Evolutionary conservation across 768 basidiomycete genomes (phyloP), one percentile per base, ranked within the genome.

Genomic region (Russula sp.): DNA sequence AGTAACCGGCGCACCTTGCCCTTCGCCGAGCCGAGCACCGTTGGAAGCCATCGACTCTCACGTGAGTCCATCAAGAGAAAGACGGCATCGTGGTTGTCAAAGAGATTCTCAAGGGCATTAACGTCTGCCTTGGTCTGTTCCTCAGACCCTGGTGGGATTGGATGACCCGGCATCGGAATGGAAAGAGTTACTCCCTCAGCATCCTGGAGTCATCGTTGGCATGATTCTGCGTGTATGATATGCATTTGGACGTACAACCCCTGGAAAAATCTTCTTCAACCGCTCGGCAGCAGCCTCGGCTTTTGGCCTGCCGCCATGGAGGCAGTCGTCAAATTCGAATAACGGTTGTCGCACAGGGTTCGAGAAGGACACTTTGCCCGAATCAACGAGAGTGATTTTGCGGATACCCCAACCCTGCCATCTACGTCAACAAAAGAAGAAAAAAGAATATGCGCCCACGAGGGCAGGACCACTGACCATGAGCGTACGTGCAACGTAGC

Each of bases 151-250:
- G 80, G 78, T 18, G 92, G 84, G 61, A 98, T 81, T 0, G 95
- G 96, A 72, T 99, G 97, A 0, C 97, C 97, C 0, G 97, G 97
- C 95, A 99, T 98, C 9, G 96, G 96, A 68, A 98, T 89, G 10
- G 87, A 84, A 2, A 98, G 78, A 11, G 81, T 80, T 67, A 90
- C 78, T 0, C 94, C 95, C 0, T 80, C 82, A 0, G 95, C 88
- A 67, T 94, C 89, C 94, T 97, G 65, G 1, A 24, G 9, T 28
- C 22, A 24, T 24, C 11, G 50, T 65, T 28, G 8, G 67, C 7
- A 60, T 16, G 36, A 13, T 30, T 2, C 32, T 22, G 10, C 26
- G 1, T 13, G 34, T 51, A 13, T 24, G 46, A 40, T n/a, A 44
- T 11, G 1, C 10, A 28, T 61, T 18, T 32, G 38, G 18, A 82